phyloP scores from a whole-genome alignment of 345 rosid species.

The Sonneratia caseolaris region DNA sequence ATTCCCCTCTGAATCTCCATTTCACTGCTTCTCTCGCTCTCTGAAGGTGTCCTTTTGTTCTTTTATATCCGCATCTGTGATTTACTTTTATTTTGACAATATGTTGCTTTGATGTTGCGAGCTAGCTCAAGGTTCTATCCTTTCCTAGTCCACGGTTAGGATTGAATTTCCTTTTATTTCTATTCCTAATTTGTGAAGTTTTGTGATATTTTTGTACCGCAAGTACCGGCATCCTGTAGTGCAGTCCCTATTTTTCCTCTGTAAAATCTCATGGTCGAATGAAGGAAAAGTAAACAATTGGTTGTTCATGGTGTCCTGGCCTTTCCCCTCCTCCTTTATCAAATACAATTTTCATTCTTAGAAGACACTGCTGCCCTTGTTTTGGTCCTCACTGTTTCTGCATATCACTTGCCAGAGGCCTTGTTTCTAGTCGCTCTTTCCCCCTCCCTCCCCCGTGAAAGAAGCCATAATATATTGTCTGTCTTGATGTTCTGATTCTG shows the following conservation, averaged over 20 bases:
- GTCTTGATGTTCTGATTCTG: background rate
- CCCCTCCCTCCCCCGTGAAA: background rate
- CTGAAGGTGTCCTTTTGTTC: background rate
- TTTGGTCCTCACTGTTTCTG: background rate
- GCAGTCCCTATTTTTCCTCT: background rate
- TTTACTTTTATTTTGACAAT: background rate
- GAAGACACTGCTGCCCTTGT: background rate
- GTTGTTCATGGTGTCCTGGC: background rate
- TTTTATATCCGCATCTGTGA: background rate
- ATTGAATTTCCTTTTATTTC: background rate
- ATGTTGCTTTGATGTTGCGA: background rate
- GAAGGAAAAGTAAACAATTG: background rate
- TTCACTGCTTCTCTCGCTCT: background rate
- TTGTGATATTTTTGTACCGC: background rate
- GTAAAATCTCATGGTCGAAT: background rate
- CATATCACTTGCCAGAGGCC: background rate
- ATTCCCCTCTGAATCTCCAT: background rate
- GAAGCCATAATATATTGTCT: background rate
- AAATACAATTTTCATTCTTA: background rate
- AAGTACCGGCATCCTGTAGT: background rate
- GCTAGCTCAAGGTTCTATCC: background rate
- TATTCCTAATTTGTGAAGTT: background rate
- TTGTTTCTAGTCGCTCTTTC: background rate
- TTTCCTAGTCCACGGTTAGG: background rate
- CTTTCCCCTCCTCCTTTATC: background rate